Evolutionary conservation across 2,329 filamentous ascomycete genomes (phyloP).

Genomic region (Gyromitra esculenta): DNA sequence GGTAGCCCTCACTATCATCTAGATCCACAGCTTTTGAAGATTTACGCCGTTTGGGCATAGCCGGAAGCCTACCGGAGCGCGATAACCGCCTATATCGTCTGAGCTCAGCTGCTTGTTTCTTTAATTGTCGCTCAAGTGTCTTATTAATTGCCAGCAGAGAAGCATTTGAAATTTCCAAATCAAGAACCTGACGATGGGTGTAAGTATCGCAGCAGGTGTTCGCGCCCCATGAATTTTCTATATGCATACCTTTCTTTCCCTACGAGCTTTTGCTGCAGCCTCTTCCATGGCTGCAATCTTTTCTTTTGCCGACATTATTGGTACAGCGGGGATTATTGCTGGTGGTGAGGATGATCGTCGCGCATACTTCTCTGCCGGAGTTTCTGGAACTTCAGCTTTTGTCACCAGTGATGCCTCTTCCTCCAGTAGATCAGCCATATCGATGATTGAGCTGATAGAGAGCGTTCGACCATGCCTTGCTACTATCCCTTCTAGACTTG

Average conservation of each 20-base stretch:
- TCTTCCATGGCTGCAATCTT: slow-evolving; percentile 74
- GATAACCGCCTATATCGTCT: slow-evolving; percentile 87
- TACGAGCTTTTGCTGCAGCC: slow-evolving; percentile 83
- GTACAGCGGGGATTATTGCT: slow-evolving; percentile 59
- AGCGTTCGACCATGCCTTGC: slow-evolving; percentile 50
- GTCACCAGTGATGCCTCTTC: slow-evolving; percentile 55
- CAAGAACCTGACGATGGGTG: slow-evolving; percentile 65
- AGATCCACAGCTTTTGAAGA: slow-evolving; percentile 15
- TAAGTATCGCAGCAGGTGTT: slow-evolving; percentile 32
- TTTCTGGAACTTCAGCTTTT: slow-evolving; percentile 57
- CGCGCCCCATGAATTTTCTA: slow-evolving; percentile 3
- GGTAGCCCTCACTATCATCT: slow-evolving; percentile 43
- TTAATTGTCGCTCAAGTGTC: slow-evolving; percentile 87
- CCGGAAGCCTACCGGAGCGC: slow-evolving; percentile 74
- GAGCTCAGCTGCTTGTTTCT: slow-evolving; percentile 88
- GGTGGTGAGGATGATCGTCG: slow-evolving; percentile 66
- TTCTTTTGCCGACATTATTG: slow-evolving; percentile 59
- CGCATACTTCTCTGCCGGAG: slow-evolving; percentile 63
- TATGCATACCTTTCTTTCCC: slow-evolving; percentile 81
- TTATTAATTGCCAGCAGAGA: slow-evolving; percentile 95
- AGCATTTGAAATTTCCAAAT: slow-evolving; percentile 95
- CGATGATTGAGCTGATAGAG: slow-evolving; percentile 52
- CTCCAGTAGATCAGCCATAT: slow-evolving; percentile 48
- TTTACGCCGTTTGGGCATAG: slow-evolving; percentile 35
- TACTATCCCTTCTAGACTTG: slow-evolving; percentile 46